phyloP scores from a whole-genome alignment of 2,329 filamentous ascomycete genomes.

The Monosporascus sp. region DNA sequence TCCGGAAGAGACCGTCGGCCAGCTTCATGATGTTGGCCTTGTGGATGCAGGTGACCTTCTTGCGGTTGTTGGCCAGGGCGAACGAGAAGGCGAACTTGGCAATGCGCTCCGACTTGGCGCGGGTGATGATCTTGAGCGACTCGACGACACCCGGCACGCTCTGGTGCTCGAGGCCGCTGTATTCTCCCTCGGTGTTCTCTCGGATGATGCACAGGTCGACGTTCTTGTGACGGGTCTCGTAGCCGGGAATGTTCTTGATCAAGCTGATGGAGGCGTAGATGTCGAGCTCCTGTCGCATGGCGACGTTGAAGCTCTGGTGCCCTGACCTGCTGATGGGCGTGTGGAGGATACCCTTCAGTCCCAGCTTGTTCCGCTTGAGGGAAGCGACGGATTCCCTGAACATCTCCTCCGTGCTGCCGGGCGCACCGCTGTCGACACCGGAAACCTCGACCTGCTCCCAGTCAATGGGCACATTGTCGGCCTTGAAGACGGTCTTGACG shows the following conservation, averaged over 20 bases:
- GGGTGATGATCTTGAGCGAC: conserved; percentile 99
- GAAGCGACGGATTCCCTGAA: conserved; percentile 95
- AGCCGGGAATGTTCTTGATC: conserved; percentile 99
- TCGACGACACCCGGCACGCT: conserved; percentile 94
- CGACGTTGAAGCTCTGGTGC: conserved; percentile 99
- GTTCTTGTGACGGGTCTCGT: conserved; percentile 93
- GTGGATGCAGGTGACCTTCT: conserved; percentile 99
- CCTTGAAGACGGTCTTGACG: conserved; percentile 99
- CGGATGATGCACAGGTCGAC: conserved; percentile 99
- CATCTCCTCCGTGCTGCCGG: conserved; percentile 83
- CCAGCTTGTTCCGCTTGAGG: conserved; percentile 96
- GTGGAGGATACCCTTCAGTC: conserved; percentile 97
- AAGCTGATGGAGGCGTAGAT: conserved; percentile 98
- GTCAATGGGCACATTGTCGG: conserved; percentile 96
- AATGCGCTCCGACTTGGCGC: conserved; percentile 97
- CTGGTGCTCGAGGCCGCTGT: conserved; percentile 98
- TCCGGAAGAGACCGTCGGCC: conserved; percentile 96
- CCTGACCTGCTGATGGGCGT: conserved; percentile 94
- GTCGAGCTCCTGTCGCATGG: conserved; percentile 97
- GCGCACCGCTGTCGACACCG: conserved; percentile 74
- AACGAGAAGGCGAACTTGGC: conserved; percentile 98
- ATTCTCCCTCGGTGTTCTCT: conserved; percentile 99
- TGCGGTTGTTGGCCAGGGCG: conserved; percentile 95
- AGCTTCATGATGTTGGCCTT: conserved; percentile 99
- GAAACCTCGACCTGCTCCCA: conserved; percentile 98